Evolutionary conservation across 2,329 filamentous ascomycete genomes (phyloP).

Genomic region (Aschersonia sp.): DNA sequence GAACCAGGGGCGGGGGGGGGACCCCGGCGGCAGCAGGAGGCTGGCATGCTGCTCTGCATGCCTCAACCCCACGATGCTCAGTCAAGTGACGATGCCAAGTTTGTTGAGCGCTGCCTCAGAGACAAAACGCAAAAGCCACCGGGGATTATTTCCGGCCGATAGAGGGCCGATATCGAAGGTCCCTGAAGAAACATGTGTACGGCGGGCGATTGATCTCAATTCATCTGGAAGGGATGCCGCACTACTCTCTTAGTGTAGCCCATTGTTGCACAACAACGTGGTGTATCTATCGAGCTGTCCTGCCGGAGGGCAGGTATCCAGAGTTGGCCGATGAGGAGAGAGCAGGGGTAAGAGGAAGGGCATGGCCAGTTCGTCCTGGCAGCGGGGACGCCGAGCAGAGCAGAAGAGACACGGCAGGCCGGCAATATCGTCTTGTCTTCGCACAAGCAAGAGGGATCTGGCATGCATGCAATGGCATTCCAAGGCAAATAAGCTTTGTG

Average conservation of each 20-base stretch:
- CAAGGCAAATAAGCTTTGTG: conserved; percentile 3
- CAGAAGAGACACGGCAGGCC: conserved; percentile 1
- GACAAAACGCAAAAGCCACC: conserved; percentile 1
- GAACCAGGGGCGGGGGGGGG: background rate
- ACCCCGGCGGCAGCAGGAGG: background rate
- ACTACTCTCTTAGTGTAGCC: background rate
- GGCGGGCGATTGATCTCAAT: background rate
- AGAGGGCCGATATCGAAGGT: background rate
- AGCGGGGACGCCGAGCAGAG: background rate
- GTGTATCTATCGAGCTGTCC: background rate
- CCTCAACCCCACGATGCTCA: conserved; percentile 2
- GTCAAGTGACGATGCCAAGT: conserved; percentile 5
- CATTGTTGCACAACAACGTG: conserved; percentile 1
- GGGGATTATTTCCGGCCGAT: too few relatives aligned
- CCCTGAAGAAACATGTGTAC: background rate
- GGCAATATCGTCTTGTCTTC: background rate
- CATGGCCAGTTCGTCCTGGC: too few relatives aligned
- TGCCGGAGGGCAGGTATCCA: background rate
- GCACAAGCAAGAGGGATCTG: conserved; percentile 1
- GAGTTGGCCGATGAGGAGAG: background rate
- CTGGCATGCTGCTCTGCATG: conserved; percentile 8
- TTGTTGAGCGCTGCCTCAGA: conserved; percentile 2
- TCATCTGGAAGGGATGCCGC: background rate
- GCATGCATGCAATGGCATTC: conserved; percentile 6
- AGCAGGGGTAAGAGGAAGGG: too few relatives aligned